These are phyloP conservation scores for Trematosphaeria pertusa DNA, from an alignment of 2,329 filamentous ascomycete genomes.

Conservation along the genomic window DNA sequence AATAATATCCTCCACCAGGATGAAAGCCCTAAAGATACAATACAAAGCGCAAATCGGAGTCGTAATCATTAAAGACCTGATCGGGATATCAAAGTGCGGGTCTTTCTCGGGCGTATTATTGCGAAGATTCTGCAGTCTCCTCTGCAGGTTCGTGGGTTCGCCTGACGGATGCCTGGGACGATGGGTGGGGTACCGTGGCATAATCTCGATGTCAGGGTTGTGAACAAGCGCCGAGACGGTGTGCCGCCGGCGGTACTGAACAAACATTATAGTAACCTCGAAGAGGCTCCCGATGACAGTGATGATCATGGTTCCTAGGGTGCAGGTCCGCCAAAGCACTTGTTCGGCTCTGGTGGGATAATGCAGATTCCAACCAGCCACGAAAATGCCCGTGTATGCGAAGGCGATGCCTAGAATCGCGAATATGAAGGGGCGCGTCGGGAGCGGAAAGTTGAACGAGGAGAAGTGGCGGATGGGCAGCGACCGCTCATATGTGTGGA, in stretches of 20 bases:
- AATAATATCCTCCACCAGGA: constrained; percentile 9
- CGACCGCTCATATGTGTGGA: neutral
- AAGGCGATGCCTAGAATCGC: neutral
- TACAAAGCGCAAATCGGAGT: constrained; percentile 8
- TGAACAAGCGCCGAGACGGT: neutral
- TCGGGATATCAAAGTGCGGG: constrained; percentile 6
- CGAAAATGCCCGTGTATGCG: constrained; percentile 5
- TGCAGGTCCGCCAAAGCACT: constrained; percentile 14
- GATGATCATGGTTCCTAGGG: constrained; percentile 7
- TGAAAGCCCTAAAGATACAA: constrained; percentile 2
- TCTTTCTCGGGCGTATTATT: constrained; percentile 14
- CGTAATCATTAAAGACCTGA: constrained; percentile 3
- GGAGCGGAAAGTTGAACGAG: constrained; percentile 1
- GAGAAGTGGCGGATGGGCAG: neutral
- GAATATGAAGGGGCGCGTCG: neutral
- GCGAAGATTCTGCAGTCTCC: constrained; percentile 5
- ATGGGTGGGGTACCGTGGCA: neutral
- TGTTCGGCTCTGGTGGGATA: constrained; percentile 8
- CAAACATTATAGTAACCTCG: constrained; percentile 6
- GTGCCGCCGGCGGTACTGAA: neutral
- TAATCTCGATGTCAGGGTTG: neutral
- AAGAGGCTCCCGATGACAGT: constrained; percentile 8
- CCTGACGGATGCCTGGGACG: neutral
- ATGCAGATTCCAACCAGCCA: constrained; percentile 15
- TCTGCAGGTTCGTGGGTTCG: constrained; percentile 5